A percentile compares a stretch with the other conserved stretches of the same genome.
phyloP scores from a whole-genome alignment of 345 rosid genomes.

The Camelina hispida region DNA sequence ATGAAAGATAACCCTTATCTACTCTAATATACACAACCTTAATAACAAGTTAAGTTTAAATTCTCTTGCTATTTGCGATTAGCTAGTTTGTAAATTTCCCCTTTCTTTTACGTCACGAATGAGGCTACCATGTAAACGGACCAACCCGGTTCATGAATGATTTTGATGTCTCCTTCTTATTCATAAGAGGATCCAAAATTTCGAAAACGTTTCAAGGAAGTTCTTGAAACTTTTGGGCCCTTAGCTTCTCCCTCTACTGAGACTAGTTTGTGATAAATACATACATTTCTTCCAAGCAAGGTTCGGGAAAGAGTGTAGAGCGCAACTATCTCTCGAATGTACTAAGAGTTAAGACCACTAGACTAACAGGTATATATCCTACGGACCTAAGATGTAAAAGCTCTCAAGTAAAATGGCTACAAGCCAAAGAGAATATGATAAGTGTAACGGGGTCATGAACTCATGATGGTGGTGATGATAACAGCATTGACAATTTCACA shows the following conservation, averaged over 20 bases:
- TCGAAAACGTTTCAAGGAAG: background rate
- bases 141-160: background rate
- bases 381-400: background rate
- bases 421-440: background rate
- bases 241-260: too few relatives aligned
- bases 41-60: background rate
- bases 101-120: background rate
- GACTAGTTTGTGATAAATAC: background rate
- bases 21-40: background rate
- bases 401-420: constrained; percentile 7
- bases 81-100: too few relatives aligned
- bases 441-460: constrained; percentile 6
- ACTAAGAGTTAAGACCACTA: background rate
- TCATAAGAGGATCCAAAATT: background rate
- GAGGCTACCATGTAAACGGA: background rate
- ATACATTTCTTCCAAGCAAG: background rate
- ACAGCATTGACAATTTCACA: constrained; percentile 21
- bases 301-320: background rate
- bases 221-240: background rate
- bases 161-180: background rate
- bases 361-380: too few relatives aligned
- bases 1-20: too few relatives aligned
- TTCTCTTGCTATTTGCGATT: too few relatives aligned
- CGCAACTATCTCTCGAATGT: background rate
- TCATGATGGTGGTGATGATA: constrained; percentile 17